These are phyloP conservation scores for Podospora australis DNA, from an alignment of 495 filamentous ascomycete genomes.

Conservation along the genomic window DNA sequence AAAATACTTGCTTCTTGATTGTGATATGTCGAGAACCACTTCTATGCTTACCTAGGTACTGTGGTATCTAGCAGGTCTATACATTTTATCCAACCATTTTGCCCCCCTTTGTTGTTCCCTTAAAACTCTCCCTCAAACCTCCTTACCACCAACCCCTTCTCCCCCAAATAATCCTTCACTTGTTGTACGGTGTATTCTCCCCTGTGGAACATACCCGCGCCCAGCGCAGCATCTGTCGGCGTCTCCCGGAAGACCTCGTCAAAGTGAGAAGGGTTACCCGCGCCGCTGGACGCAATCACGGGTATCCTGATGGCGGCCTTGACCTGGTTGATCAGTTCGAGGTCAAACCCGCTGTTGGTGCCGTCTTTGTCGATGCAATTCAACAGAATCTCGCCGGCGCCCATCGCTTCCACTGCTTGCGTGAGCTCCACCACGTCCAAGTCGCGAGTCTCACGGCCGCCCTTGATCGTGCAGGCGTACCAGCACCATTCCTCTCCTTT, in stretches of 20 bases:
- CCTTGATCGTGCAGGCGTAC: slow-evolving; percentile 97
- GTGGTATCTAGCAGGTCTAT: no score
- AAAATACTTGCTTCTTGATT: no score
- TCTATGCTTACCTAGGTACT: no score
- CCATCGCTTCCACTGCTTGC: slow-evolving; percentile 90
- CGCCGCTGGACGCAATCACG: slow-evolving; percentile 91
- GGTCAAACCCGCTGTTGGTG: slow-evolving; percentile 89
- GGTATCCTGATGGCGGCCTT: slow-evolving; percentile 81
- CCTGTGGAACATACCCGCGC: slow-evolving; percentile 96
- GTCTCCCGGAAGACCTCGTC: slow-evolving; percentile 83
- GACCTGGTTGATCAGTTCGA: slow-evolving; percentile 83
- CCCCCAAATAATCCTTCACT: slow-evolving; percentile 78
- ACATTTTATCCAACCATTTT: no score
- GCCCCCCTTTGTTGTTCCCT: slow-evolving; percentile 7
- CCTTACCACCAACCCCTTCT: slow-evolving; percentile 66
- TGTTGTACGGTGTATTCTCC: slow-evolving; percentile 90
- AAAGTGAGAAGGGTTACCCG: slow-evolving; percentile 85
- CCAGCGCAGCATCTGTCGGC: slow-evolving; percentile 82
- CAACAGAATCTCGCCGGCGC: slow-evolving; percentile 85
- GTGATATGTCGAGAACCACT: no score
- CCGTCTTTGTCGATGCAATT: slow-evolving; percentile 98
- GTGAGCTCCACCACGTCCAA: slow-evolving; percentile 84
- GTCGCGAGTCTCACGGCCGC: slow-evolving; percentile 83
- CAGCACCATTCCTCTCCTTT: slow-evolving; percentile 80
- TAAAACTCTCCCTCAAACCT: slow-evolving; percentile 55